These are phyloP conservation scores for Leccinum subgranulosum DNA, from an alignment of 768 basidiomycete species.

Conservation along the genomic window DNA sequence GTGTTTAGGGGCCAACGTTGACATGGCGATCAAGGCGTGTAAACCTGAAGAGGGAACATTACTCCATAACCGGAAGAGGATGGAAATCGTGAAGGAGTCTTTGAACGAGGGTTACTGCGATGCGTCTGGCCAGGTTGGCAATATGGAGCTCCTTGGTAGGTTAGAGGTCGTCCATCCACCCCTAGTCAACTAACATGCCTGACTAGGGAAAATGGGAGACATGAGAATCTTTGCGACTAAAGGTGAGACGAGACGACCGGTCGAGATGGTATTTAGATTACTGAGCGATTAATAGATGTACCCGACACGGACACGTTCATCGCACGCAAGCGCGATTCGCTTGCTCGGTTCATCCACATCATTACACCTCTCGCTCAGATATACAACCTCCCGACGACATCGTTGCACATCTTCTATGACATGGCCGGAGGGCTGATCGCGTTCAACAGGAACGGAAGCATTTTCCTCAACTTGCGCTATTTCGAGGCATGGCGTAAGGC, in stretches of 20 bases:
- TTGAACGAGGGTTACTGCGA: slow-evolving; percentile 85
- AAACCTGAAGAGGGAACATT: slow-evolving; percentile 61
- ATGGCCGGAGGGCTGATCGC: slow-evolving; percentile 78
- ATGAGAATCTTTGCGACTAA: slow-evolving; percentile 62
- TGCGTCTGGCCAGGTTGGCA: slow-evolving; percentile 57
- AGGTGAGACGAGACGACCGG: slow-evolving; percentile 39
- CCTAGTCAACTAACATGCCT: slow-evolving; percentile 2
- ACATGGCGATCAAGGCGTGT: slow-evolving; percentile 72
- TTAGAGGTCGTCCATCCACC: not conserved
- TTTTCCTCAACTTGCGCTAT: slow-evolving; percentile 87
- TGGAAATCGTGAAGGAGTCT: slow-evolving; percentile 71
- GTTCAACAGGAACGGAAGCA: slow-evolving; percentile 85
- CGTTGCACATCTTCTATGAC: slow-evolving; percentile 88
- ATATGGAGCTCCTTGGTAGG: slow-evolving; percentile 62
- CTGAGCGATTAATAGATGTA: slow-evolving; percentile 45
- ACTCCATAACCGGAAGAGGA: slow-evolving; percentile 60
- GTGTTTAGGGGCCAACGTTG: slow-evolving; percentile 52
- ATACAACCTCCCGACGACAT: slow-evolving; percentile 69
- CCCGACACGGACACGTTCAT: slow-evolving; percentile 49
- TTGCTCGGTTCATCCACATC: slow-evolving; percentile 73
- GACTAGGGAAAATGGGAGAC: slow-evolving; percentile 54
- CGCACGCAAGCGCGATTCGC: slow-evolving; percentile 46
- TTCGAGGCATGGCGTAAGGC: slow-evolving; percentile 82
- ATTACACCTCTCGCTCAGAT: slow-evolving; percentile 62
- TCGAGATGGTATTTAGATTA: not conserved